Evolutionary conservation across 192 early-diverging fungal genomes (phyloP).

Genomic region (Chytriomyces hyalinus): DNA sequence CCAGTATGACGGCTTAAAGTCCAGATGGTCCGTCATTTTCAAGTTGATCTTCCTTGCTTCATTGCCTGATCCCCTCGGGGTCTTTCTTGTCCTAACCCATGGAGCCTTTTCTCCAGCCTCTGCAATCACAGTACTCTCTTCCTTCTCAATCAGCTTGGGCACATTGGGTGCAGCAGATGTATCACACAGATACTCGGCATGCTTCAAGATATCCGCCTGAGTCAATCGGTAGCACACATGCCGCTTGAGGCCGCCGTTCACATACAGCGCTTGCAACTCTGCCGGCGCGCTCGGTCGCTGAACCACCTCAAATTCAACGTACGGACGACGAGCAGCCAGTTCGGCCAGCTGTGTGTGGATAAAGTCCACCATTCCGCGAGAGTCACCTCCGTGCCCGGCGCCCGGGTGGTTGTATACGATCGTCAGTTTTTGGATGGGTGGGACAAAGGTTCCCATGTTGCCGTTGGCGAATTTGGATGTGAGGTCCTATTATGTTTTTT

Average conservation of each 20-base stretch:
- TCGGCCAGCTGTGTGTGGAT: slow-evolving; percentile 33
- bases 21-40: slow-evolving; percentile 16
- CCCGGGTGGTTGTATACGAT: slow-evolving; percentile 48
- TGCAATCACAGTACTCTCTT: slow-evolving; percentile 17
- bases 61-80: slow-evolving; percentile 4
- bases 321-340: slow-evolving; percentile 35
- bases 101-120: slow-evolving; percentile 19
- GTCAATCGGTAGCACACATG: slow-evolving; percentile 24
- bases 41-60: slow-evolving; percentile 29
- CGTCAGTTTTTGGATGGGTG: slow-evolving; percentile 44
- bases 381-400: slow-evolving; percentile 41
- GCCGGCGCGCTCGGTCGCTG: slow-evolving; percentile 21
- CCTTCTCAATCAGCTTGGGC: slow-evolving; percentile 15
- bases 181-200: slow-evolving; percentile 44
- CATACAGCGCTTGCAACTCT: slow-evolving; percentile 42
- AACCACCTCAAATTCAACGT: slow-evolving; percentile 45
- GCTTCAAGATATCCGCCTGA: slow-evolving; percentile 18
- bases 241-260: slow-evolving; percentile 28
- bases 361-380: slow-evolving; percentile 50
- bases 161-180: slow-evolving; percentile 6
- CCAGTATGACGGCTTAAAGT: slow-evolving; percentile 17
- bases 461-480: slow-evolving; percentile 34
- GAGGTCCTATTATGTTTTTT: slow-evolving; percentile 29
- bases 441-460: slow-evolving; percentile 38
- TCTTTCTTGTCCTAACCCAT: slow-evolving; percentile 20